Evolutionary conservation across 352 stramenopile species (phyloP), one percentile per base, ranked within the genome.

Genomic region (Phytophthora capsici): DNA sequence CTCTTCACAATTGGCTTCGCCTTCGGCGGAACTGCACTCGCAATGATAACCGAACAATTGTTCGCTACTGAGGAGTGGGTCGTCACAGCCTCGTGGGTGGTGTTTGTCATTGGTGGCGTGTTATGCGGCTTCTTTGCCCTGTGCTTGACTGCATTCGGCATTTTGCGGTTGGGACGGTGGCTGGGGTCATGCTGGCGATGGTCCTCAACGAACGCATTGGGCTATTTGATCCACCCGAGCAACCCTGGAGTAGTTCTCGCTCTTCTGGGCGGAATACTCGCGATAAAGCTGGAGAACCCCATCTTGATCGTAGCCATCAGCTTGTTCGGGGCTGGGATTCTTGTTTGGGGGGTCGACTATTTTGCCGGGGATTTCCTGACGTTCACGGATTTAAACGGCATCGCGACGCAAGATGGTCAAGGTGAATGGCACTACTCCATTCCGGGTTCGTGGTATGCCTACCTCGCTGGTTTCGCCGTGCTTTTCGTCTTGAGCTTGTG

Each of bases 341-440:
- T 77, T 13, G 71, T 80, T 2, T 83, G 73, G 78, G 75, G 75
- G 2, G 45, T 85, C 17, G 78, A 73, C 22, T 83, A 82, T 60
- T 87, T 84, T 44, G 69, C 67, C 12, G 75, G 78, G 17, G 64
- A 79, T 38, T 87, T 73, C 34, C 71, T 75, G 26, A 73, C 57
- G 17, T 67, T 72, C 49, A 70, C 51, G 30, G 69, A 82, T 25
- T 60, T 86, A 20, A 69, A 74, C 47, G n/a, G 47, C n/a, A 70
- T 81, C 26, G 62, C 62, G 5, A 66, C 38, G 8, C 28, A 78
- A 46, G 47, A 75, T 25, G 44, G 25, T 10, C 50, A 71, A 47
- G 60, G 50, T 17, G 50, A 78, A 30, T 71, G 53, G 63, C 46
- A 69, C 13, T 82, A 82, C 58, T 40, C 57, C 36, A 80, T 84